Base-by-base conservation (phyloP, 768 basidiomycete species). In the Lactarius trivialis region DNA sequence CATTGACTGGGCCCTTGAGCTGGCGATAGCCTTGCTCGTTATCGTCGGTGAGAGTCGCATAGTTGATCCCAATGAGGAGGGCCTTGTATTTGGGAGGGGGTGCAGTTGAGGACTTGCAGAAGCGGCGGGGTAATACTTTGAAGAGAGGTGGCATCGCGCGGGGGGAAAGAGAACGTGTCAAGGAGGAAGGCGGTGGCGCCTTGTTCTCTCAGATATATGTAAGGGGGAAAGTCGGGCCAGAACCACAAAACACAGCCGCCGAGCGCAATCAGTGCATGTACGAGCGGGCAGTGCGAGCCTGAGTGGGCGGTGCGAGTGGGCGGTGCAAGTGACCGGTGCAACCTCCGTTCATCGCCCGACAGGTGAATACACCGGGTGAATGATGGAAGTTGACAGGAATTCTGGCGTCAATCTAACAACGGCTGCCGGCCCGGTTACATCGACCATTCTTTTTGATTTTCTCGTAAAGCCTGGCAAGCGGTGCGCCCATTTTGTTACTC, bases 61-160 rank as follows among this genome's bases (percentile, higher is more conserved):
- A 65, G 32, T 63, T 58, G 39, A 58, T 58, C 14, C 56, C 56
- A 17, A 58, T 49, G 56, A 58, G 26, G 30, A 58, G 39, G 21
- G 56, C 56, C 45, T 28, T 58, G 32, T 52, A 19, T 52, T 30
- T 52, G n/a, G 28, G 15, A 21, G 7, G 15, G 14, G 26, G 17
- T 17, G 50, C 7, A 12, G 17, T 15, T 15, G 51, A n/a, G n/a
- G 51, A 33, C 28, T 17, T 33, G 51, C n/a, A 15, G 8, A 28
- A 33, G 28, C 28, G 51, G n/a, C 28, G 51, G 51, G 51, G 28
- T n/a, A n/a, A n/a, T 17, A 7, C 51, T 33, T 15, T 30, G 28
- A 30, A 33, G 32, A n/a, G 51, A 15, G 26, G 49, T 1, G n/a
- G 3, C 51, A 52, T 33, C 4, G 26, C n/a, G 30, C n/a, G n/a